Percentiles rank a stretch among this genome's conserved stretches.
These are phyloP conservation scores for Galerina marginata DNA, from an alignment of 768 basidiomycete species.

Conservation along the genomic window DNA sequence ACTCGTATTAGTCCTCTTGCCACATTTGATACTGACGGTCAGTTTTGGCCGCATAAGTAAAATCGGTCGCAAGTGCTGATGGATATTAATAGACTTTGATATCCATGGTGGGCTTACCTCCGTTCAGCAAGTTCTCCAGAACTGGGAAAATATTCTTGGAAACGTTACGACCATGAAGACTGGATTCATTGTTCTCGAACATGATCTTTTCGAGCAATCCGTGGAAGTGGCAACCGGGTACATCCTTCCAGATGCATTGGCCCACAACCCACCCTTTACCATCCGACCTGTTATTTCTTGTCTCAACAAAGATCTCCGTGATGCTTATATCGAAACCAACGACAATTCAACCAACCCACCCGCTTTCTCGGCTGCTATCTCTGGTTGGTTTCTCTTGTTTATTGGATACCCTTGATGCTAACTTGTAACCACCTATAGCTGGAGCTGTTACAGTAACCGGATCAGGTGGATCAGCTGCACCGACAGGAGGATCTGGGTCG, in stretches of 20 bases:
- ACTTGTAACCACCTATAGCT: conserved; percentile 6
- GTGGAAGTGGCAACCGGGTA: conserved; percentile 89
- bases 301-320: conserved; percentile 55
- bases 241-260: conserved; percentile 81
- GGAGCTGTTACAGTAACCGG: conserved; percentile 15
- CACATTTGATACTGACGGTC: conserved; percentile 77
- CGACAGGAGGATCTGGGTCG: not conserved
- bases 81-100: conserved; percentile 67
- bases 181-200: conserved; percentile 92
- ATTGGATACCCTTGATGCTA: not conserved
- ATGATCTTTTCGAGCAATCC: conserved; percentile 84
- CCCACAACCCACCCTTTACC: conserved; percentile 64
- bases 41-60: conserved; percentile 16
- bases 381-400: conserved; percentile 16
- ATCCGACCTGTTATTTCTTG: conserved; percentile 78
- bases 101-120: conserved; percentile 68
- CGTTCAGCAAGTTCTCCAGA: conserved; percentile 64
- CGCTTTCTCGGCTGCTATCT: conserved; percentile 29
- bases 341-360: conserved; percentile 70
- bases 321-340: conserved; percentile 86
- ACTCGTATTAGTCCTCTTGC: conserved; percentile 62
- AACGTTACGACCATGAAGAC: conserved; percentile 60
- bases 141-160: conserved; percentile 76
- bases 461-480: not conserved
- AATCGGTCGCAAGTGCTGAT: not conserved